Conservation (phyloP, 2,329 filamentous ascomycete species). For the Neonectria sp. region DNA sequence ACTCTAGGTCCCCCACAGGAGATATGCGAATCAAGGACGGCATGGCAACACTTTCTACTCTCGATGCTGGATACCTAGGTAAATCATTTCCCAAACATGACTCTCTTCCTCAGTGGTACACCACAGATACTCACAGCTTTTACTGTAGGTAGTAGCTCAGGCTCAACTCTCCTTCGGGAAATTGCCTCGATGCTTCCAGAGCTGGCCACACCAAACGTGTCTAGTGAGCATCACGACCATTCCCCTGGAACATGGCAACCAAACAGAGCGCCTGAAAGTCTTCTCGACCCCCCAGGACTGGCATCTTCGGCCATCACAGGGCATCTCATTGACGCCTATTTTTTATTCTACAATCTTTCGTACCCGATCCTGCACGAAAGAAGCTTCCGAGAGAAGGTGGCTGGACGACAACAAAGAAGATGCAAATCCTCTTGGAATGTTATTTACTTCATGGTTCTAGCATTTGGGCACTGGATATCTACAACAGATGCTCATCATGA, state of each 20-base stretch:
- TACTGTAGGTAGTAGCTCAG: constrained; percentile 45
- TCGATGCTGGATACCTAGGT: constrained; percentile 47
- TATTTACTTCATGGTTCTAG: constrained; percentile 47
- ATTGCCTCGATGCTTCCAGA: constrained; percentile 35
- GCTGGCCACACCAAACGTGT: constrained; percentile 8
- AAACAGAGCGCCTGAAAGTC: constrained; percentile 2
- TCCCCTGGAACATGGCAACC: constrained; percentile 16
- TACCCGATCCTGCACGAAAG: constrained; percentile 61
- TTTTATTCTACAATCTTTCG: constrained; percentile 57
- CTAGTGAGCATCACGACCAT: constrained; percentile 13
- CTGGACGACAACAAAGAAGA: constrained; percentile 17
- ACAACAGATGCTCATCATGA: constrained; percentile 31
- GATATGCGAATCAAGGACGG: constrained; percentile 40
- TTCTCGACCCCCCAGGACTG: constrained; percentile 23
- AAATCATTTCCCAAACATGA: background rate
- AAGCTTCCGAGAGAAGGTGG: constrained; percentile 52
- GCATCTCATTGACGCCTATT: constrained; percentile 56
- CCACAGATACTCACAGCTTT: background rate
- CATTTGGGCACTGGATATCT: constrained; percentile 51
- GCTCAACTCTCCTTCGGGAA: constrained; percentile 45
- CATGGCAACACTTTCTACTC: constrained; percentile 44
- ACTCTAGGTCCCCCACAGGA: constrained; percentile 18
- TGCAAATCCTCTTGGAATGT: constrained; percentile 36
- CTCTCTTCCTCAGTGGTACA: background rate
- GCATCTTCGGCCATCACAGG: constrained; percentile 33